Conservation (phyloP, 768 basidiomycete genomes). For the Termitomyces bulborhizus region DNA sequence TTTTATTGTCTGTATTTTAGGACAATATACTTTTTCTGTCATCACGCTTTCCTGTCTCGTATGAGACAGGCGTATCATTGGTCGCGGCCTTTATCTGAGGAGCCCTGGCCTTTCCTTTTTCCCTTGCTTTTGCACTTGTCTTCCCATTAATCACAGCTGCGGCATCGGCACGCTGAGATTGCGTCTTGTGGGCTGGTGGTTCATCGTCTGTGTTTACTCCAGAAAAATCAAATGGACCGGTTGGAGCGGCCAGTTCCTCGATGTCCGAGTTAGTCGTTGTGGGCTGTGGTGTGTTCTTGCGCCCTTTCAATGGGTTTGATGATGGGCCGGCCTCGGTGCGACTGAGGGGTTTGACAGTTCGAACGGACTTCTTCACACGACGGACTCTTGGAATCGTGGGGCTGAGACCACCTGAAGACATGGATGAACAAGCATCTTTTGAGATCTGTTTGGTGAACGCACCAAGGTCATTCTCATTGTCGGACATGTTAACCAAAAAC, state of each 20-base stretch:
- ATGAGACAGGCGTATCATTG: too few relatives aligned
- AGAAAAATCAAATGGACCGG: constrained; percentile 8
- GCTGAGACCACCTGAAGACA: constrained; percentile 12
- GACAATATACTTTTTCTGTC: too few relatives aligned
- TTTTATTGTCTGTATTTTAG: too few relatives aligned
- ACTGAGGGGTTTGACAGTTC: constrained; percentile 7
- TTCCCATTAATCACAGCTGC: constrained; percentile 19
- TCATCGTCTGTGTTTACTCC: not conserved
- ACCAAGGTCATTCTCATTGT: constrained; percentile 16
- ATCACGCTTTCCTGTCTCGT: too few relatives aligned
- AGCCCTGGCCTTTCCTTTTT: constrained; percentile 28
- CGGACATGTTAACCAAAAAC: constrained; percentile 14
- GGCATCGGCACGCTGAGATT: constrained; percentile 2
- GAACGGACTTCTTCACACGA: constrained; percentile 6
- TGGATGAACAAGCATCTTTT: not conserved
- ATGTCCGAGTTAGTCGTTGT: constrained; percentile 13
- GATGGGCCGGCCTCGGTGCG: constrained; percentile 14
- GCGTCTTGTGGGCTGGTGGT: constrained; percentile 1
- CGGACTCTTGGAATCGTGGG: constrained; percentile 8
- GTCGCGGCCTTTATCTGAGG: constrained; percentile 15
- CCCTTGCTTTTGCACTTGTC: constrained; percentile 24
- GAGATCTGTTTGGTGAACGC: not conserved
- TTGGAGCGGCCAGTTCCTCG: constrained; percentile 7
- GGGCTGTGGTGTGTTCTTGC: constrained; percentile 5
- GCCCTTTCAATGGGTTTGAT: constrained; percentile 13